These are phyloP conservation scores for Aspergillus latus DNA, from an alignment of 2,329 filamentous ascomycete species.

Conservation along the genomic window DNA sequence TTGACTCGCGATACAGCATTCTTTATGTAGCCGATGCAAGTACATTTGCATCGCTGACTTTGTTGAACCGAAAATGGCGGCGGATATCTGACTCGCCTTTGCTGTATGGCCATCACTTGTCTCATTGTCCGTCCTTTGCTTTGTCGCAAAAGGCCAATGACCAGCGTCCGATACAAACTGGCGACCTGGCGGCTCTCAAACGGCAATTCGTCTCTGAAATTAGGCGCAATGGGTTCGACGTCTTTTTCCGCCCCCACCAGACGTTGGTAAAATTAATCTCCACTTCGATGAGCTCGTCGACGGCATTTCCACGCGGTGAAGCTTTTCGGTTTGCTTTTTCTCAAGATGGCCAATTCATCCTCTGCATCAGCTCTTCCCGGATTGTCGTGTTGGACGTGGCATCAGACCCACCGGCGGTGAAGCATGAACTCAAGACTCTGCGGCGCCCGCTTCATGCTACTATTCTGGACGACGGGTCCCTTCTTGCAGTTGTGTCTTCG, in stretches of 20 bases:
- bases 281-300: constrained; percentile 79
- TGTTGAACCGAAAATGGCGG: constrained; percentile 49
- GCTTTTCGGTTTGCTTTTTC: constrained; percentile 83
- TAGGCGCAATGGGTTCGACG: constrained; percentile 75
- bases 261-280: constrained; percentile 79
- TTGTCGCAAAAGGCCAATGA: constrained; percentile 36
- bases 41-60: constrained; percentile 47
- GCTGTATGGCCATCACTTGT: constrained; percentile 49
- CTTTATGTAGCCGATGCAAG: constrained; percentile 49
- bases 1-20: constrained; percentile 40
- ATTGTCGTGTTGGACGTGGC: constrained; percentile 75
- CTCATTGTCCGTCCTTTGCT: constrained; percentile 44
- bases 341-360: constrained; percentile 68
- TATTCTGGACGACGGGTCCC: constrained; percentile 72
- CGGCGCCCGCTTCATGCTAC: constrained; percentile 74
- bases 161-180: constrained; percentile 38
- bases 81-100: constrained; percentile 42
- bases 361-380: constrained; percentile 81
- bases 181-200: constrained; percentile 60
- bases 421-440: constrained; percentile 75
- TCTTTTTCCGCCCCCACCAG: constrained; percentile 67
- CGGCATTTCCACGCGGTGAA: constrained; percentile 75
- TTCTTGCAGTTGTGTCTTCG: constrained; percentile 76
- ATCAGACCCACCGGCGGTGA: constrained; percentile 60
- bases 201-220: constrained; percentile 67